A percentile compares a stretch with the other conserved stretches of the same genome.
Evolutionary conservation across 2,329 filamentous ascomycete genomes (phyloP).

Genomic region (Fusarium coicis): DNA sequence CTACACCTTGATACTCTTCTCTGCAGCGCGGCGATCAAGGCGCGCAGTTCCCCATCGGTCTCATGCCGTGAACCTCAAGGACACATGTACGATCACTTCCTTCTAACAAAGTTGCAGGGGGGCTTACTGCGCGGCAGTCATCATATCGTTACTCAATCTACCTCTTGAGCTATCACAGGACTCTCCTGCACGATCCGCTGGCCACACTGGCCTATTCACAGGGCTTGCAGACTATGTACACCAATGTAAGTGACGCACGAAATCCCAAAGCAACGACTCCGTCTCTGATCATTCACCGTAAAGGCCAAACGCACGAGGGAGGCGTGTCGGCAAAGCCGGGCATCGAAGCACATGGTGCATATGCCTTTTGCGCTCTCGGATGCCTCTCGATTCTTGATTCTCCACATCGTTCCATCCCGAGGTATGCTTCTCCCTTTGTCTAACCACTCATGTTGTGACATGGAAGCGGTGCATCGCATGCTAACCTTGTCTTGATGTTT

Average conservation of each 20-base stretch:
- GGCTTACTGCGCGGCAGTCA: conserved; percentile 89
- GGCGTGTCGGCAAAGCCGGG: conserved; percentile 88
- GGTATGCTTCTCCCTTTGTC: conserved; percentile 60
- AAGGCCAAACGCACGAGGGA: conserved; percentile 93
- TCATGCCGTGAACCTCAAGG: conserved; percentile 11
- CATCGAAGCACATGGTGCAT: conserved; percentile 94
- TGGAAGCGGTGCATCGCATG: conserved; percentile 49
- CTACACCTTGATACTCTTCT: neutral
- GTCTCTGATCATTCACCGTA: conserved; percentile 36
- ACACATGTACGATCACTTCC: conserved; percentile 1
- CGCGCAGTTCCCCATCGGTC: conserved; percentile 19
- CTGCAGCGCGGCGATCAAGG: conserved; percentile 24
- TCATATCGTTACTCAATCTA: conserved; percentile 84
- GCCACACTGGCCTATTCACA: conserved; percentile 73
- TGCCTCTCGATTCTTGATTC: conserved; percentile 87
- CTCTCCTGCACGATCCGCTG: conserved; percentile 72
- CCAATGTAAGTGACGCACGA: conserved; percentile 69
- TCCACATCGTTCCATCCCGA: conserved; percentile 78
- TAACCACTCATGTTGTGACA: conserved; percentile 49
- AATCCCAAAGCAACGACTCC: conserved; percentile 16
- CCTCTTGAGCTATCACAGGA: conserved; percentile 81
- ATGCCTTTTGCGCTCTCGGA: conserved; percentile 93
- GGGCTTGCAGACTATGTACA: conserved; percentile 83
- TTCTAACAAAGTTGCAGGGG: conserved; percentile 64
- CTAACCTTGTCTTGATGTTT: conserved; percentile 45